Evolutionary conservation across 306 rosid species (phyloP).

Genomic region (Sphenostylis stenocarpa): DNA sequence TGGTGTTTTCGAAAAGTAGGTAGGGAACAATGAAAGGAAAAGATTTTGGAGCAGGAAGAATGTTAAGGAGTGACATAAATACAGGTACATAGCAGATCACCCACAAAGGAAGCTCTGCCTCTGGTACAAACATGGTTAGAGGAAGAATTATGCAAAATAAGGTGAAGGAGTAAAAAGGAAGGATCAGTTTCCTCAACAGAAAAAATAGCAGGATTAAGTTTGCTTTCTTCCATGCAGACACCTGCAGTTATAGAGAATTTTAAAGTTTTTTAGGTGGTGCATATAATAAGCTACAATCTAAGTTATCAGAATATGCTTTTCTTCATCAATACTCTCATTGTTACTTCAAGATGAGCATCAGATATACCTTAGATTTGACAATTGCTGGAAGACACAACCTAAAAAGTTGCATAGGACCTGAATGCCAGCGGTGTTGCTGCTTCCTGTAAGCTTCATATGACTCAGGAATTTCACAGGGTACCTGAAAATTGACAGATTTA

Average conservation of each 20-base stretch:
- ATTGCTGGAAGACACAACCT: slow-evolving; percentile 88
- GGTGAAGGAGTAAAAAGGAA: slow-evolving; percentile 95
- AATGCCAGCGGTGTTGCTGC: slow-evolving; percentile 99
- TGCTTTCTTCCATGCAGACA: slow-evolving; percentile 82
- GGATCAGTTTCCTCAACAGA: slow-evolving; percentile 85
- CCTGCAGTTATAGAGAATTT: slow-evolving; percentile 56
- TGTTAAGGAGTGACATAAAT: slow-evolving; percentile 85
- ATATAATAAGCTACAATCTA: slow-evolving; percentile 10
- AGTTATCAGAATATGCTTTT: slow-evolving; percentile 1
- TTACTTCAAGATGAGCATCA: slow-evolving; percentile 20
- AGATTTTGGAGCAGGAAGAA: slow-evolving; percentile 92
- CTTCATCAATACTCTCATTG: slow-evolving; percentile 20
- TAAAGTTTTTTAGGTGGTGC: slow-evolving; percentile 15
- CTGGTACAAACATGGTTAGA: slow-evolving; percentile 92
- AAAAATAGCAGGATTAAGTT: slow-evolving; percentile 87
- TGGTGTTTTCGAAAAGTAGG: slow-evolving; percentile 90
- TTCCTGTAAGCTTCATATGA: slow-evolving; percentile 95
- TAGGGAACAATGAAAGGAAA: slow-evolving; percentile 92
- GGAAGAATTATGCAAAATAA: slow-evolving; percentile 96
- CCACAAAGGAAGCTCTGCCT: slow-evolving; percentile 94
- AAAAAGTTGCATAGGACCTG: slow-evolving; percentile 98
- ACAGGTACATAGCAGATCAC: slow-evolving; percentile 92
- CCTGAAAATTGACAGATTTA: slow-evolving; percentile 50
- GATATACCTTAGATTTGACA: slow-evolving; percentile 72
- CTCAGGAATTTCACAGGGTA: slow-evolving; percentile 91